Evolutionary conservation across 1,284 basidiomycete genomes (phyloP).

Genomic region (Ceraceosorus guamensis): DNA sequence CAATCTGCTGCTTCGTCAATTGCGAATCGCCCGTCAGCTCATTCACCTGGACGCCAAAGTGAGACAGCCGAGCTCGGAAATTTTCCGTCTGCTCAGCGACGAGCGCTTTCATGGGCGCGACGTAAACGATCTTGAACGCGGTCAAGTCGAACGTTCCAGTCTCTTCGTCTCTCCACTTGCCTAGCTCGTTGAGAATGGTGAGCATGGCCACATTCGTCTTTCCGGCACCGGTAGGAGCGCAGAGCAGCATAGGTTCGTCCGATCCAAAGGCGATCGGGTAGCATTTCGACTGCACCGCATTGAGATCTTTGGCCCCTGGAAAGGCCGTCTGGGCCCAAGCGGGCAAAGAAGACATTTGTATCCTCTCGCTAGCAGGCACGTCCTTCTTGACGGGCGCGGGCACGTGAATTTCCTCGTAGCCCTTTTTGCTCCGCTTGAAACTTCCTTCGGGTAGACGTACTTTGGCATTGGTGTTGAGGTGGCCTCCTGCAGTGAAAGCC

Average conservation of each 20-base stretch:
- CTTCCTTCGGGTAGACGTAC: constrained; percentile 94
- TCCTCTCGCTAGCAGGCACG: constrained; percentile 59
- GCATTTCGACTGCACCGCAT: constrained; percentile 62
- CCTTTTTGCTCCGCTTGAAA: constrained; percentile 92
- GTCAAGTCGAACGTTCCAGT: constrained; percentile 81
- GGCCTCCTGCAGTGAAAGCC: constrained; percentile 90
- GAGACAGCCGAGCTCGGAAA: constrained; percentile 62
- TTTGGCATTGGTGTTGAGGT: constrained; percentile 97
- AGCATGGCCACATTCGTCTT: constrained; percentile 99
- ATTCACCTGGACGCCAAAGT: constrained; percentile 79
- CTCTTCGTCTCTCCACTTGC: constrained; percentile 57
- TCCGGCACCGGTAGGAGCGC: constrained; percentile 96
- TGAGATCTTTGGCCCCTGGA: constrained; percentile 64
- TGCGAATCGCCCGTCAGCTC: constrained; percentile 96
- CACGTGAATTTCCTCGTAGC: constrained; percentile 97
- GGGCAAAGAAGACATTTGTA: constrained; percentile 70
- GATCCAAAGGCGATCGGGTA: constrained; percentile 83
- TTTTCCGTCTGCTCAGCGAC: constrained; percentile 46
- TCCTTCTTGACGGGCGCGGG: constrained; percentile 77
- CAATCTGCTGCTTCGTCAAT: constrained; percentile 95
- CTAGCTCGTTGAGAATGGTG: constrained; percentile 43
- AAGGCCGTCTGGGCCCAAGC: constrained; percentile 63
- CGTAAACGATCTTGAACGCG: constrained; percentile 93
- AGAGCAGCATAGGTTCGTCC: constrained; percentile 89
- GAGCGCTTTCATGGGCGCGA: constrained; percentile 80